Conservation (phyloP, 306 rosid genomes). For the Begonia peltatifolia region DNA sequence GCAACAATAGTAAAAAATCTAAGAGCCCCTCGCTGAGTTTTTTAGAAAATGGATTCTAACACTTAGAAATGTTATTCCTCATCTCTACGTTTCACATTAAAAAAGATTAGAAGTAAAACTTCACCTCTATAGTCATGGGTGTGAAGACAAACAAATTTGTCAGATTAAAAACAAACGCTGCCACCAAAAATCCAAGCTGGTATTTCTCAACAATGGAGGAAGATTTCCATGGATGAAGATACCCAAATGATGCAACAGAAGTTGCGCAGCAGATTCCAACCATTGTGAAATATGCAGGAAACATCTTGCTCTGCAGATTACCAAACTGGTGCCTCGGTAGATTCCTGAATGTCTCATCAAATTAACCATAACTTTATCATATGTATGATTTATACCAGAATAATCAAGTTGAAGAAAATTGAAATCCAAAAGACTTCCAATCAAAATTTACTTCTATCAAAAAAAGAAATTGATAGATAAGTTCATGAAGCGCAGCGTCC, state of each 20-base stretch:
- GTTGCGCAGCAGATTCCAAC: conserved; percentile 62
- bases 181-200: conserved; percentile 87
- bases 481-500: too few relatives aligned
- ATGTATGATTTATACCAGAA: not conserved
- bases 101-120: not conserved
- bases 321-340: conserved; percentile 98
- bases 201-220: conserved; percentile 56
- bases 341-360: conserved; percentile 28
- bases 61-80: too few relatives aligned
- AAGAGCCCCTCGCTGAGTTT: too few relatives aligned
- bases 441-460: too few relatives aligned
- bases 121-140: conserved; percentile 96
- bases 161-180: conserved; percentile 70
- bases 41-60: too few relatives aligned
- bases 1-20: too few relatives aligned
- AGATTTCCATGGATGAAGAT: conserved; percentile 88
- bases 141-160: conserved; percentile 79
- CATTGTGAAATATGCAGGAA: conserved; percentile 83
- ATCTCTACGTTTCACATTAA: too few relatives aligned
- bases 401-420: too few relatives aligned
- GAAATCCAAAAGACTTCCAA: too few relatives aligned
- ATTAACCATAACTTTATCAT: not conserved
- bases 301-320: conserved; percentile 95
- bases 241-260: conserved; percentile 69
- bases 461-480: too few relatives aligned